Evolutionary conservation across 495 filamentous ascomycete genomes (phyloP).

Genomic region (Tricharina praecox): DNA sequence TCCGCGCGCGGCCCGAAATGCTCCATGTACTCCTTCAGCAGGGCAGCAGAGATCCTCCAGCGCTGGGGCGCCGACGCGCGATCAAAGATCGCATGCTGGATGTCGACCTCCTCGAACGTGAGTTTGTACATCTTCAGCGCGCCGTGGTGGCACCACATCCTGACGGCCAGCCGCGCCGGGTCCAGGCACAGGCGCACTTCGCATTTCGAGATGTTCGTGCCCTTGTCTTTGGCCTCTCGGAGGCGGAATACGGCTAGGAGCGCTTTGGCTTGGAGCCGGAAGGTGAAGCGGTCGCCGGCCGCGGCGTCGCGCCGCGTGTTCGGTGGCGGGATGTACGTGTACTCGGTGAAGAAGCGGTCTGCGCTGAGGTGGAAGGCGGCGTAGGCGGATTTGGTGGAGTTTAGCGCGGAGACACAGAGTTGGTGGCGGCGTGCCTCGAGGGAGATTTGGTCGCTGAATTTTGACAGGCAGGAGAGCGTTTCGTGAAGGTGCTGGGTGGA

Average conservation of each 20-base stretch:
- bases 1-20: constrained; percentile 86
- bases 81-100: constrained; percentile 81
- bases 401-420: constrained; percentile 70
- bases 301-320: too few species aligned
- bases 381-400: constrained; percentile 87
- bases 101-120: constrained; percentile 65
- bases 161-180: constrained; percentile 66
- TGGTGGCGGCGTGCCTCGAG: constrained; percentile 50
- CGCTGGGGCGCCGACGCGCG: constrained; percentile 47
- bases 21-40: constrained; percentile 68
- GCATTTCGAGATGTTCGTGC: constrained; percentile 68
- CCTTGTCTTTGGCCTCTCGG: constrained; percentile 38
- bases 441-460: constrained; percentile 80
- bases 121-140: constrained; percentile 84
- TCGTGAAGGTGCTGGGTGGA: constrained; percentile 64
- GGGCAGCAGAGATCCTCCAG: constrained; percentile 61
- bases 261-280: constrained; percentile 52
- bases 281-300: constrained; percentile 41
- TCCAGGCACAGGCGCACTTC: constrained; percentile 70
- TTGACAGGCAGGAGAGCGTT: constrained; percentile 65
- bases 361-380: constrained; percentile 59
- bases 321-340: constrained; percentile 43
- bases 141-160: constrained; percentile 72
- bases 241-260: constrained; percentile 51
- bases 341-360: constrained; percentile 65